Evolutionary conservation across 2,329 filamentous ascomycete genomes (phyloP).

Genomic region (Colletotrichum tofieldiae): DNA sequence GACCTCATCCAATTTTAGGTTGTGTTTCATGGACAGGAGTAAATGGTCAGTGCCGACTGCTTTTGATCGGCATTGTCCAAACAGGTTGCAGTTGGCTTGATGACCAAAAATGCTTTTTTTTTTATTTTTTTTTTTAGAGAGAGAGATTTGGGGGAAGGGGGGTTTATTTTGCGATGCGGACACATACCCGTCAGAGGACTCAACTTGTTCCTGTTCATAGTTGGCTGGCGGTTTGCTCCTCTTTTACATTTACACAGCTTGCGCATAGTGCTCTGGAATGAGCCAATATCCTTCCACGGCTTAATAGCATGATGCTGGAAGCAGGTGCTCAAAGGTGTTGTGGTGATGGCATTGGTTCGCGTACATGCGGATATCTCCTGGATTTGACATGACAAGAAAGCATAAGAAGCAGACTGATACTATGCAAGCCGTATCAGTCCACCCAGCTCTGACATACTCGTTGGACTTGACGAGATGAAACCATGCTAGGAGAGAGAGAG

Average conservation of each 20-base stretch:
- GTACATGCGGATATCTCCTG: background rate
- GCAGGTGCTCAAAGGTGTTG: background rate
- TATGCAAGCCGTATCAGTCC: background rate
- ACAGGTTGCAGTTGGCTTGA: conserved; percentile 8
- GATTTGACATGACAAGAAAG: background rate
- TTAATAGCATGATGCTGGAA: too few species aligned
- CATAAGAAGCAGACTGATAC: background rate
- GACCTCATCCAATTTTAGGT: conserved; percentile 76
- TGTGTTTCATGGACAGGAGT: background rate
- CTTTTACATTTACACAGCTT: conserved; percentile 25
- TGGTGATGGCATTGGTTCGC: background rate
- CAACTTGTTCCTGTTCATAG: conserved; percentile 30
- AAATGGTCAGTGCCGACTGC: background rate
- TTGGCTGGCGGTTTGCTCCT: conserved; percentile 26
- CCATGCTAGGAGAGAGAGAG: background rate
- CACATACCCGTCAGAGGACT: conserved; percentile 17
- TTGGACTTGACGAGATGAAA: background rate
- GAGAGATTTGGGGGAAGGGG: conserved; percentile 1
- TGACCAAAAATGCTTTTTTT: conserved; percentile 3
- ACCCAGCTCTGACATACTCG: background rate
- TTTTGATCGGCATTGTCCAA: conserved; percentile 19
- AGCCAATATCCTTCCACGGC: conserved; percentile 2
- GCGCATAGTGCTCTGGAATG: conserved; percentile 20
- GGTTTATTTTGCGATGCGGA: conserved; percentile 15
- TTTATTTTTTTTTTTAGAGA: too few species aligned